phyloP scores from a whole-genome alignment of 257 asterid species.

The Nicotiana benthamiana region DNA sequence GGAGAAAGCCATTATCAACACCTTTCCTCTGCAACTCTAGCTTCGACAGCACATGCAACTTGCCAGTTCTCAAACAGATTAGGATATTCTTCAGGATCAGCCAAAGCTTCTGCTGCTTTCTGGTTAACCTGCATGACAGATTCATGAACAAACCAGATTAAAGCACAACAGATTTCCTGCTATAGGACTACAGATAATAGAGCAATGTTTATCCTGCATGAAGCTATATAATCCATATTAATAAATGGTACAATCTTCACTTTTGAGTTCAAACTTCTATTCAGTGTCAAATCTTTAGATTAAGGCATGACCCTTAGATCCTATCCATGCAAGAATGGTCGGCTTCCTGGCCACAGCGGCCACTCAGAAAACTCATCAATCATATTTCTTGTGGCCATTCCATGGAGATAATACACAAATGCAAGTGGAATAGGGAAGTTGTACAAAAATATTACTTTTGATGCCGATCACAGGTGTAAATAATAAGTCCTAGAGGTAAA shows the following conservation, averaged over 20 bases:
- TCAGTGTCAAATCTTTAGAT: not conserved
- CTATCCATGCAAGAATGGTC: not conserved
- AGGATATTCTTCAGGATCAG: conserved; percentile 90
- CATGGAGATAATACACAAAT: not conserved
- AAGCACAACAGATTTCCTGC: not conserved
- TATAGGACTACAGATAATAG: not conserved
- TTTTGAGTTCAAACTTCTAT: too few relatives aligned
- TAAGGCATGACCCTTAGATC: not conserved
- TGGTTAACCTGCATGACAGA: conserved; percentile 52
- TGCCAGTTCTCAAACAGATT: conserved; percentile 92
- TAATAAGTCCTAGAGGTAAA: not conserved
- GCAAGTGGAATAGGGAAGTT: not conserved
- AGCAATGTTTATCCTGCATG: not conserved
- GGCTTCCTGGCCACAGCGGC: not conserved
- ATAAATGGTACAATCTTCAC: not conserved
- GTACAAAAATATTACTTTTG: not conserved
- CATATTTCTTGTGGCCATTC: not conserved
- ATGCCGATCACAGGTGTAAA: not conserved
- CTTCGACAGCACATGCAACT: conserved; percentile 75
- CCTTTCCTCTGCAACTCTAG: conserved; percentile 54
- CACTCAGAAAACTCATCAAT: not conserved
- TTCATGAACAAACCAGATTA: not conserved
- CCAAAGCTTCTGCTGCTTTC: conserved; percentile 92
- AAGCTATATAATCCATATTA: not conserved
- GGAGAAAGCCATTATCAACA: not conserved